phyloP scores from a whole-genome alignment of 768 basidiomycete species.

The Tephrocybe sp. region DNA sequence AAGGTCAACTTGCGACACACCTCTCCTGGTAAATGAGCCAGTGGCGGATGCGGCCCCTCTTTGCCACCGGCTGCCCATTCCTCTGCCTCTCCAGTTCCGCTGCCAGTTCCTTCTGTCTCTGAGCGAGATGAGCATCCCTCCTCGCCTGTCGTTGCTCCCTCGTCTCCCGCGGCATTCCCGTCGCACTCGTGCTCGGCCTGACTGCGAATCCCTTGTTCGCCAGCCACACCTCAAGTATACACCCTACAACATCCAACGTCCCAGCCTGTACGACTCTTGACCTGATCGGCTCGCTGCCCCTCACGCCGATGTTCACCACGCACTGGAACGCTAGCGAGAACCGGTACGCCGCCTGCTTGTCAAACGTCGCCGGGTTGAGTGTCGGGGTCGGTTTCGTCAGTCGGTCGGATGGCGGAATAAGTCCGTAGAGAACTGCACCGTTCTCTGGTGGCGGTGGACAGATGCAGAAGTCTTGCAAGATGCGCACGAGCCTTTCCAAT shows the following conservation, averaged over 20 bases:
- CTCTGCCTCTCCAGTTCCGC: too few species aligned
- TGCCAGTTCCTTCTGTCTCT: too few species aligned
- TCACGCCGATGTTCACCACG: constrained; percentile 93
- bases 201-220: constrained; percentile 85
- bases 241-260: constrained; percentile 88
- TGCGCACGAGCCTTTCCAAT: constrained; percentile 89
- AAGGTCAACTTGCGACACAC: too few species aligned
- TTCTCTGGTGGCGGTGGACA: constrained; percentile 82
- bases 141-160: constrained; percentile 70
- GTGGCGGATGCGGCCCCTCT: not conserved
- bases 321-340: constrained; percentile 95
- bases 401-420: constrained; percentile 62
- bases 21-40: too few species aligned
- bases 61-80: constrained; percentile 21
- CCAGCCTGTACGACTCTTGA: constrained; percentile 93
- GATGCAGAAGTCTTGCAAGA: constrained; percentile 85
- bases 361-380: constrained; percentile 66
- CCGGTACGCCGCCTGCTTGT: constrained; percentile 82
- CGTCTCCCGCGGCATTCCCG: constrained; percentile 70
- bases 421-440: constrained; percentile 73
- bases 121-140: too few species aligned
- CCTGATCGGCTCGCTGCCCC: constrained; percentile 88
- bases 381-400: constrained; percentile 57
- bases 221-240: constrained; percentile 91
- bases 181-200: constrained; percentile 74